Percentiles rank a stretch among this genome's conserved stretches.
Evolutionary conservation across 1,284 basidiomycete species (phyloP).

Genomic region (Laetiporus sulphureus): DNA sequence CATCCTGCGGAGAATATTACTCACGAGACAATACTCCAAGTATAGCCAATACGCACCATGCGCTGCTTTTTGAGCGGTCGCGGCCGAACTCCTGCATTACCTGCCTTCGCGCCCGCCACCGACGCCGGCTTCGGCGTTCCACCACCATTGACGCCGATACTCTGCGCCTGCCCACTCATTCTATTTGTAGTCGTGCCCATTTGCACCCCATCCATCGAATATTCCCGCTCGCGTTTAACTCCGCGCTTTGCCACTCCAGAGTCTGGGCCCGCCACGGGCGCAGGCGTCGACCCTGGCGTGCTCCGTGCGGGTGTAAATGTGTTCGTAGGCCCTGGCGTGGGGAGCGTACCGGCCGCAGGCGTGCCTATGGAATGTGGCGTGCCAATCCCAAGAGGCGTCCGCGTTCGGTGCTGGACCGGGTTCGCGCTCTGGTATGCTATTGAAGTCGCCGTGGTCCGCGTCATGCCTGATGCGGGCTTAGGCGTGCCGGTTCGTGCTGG

Average conservation of each 20-base stretch:
- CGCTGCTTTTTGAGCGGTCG: constrained; percentile 72
- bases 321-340: constrained; percentile 12
- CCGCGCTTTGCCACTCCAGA: constrained; percentile 31
- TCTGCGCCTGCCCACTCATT: constrained; percentile 10
- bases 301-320: constrained; percentile 20
- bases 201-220: constrained; percentile 14
- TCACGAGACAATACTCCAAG: constrained; percentile 3
- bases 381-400: constrained; percentile 23
- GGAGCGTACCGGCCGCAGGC: constrained; percentile 15
- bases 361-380: constrained; percentile 33
- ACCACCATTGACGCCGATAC: constrained; percentile 7
- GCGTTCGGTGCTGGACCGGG: constrained; percentile 27
- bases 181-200: constrained; percentile 11
- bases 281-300: constrained; percentile 14
- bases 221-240: constrained; percentile 37
- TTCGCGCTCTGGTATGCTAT: constrained; percentile 8
- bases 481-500: constrained; percentile 23
- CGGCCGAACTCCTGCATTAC: constrained; percentile 42
- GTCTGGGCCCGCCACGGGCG: constrained; percentile 17
- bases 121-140: constrained; percentile 16
- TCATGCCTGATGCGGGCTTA: constrained; percentile 14
- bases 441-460: constrained; percentile 7
- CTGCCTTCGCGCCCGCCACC: constrained; percentile 40
- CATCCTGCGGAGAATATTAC: constrained; percentile 26
- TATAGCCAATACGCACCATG: constrained; percentile 42